Evolutionary conservation across 768 basidiomycete genomes (phyloP).

Genomic region (Crassisporium funariophilum): DNA sequence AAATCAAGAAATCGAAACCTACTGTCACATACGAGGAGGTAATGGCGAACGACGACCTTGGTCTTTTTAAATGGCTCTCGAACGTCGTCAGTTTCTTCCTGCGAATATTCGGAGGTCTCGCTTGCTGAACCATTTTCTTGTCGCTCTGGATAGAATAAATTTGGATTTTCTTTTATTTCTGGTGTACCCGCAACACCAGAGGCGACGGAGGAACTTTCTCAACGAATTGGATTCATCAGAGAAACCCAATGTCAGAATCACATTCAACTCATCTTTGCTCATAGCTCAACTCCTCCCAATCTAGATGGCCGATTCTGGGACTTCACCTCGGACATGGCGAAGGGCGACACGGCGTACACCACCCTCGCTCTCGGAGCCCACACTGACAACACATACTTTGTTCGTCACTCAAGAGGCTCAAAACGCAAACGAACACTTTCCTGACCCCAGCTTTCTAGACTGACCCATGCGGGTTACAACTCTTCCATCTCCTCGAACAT

Average conservation of each 20-base stretch:
- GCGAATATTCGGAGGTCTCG: no score
- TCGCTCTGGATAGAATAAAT: conserved; percentile 58
- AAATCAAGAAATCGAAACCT: conserved; percentile 75
- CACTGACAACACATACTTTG: conserved; percentile 68
- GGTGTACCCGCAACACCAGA: conserved; percentile 81
- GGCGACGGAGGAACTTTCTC: conserved; percentile 77
- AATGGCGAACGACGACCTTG: conserved; percentile 64
- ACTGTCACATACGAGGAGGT: conserved; percentile 71
- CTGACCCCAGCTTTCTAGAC: conserved; percentile 50
- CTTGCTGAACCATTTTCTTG: no score
- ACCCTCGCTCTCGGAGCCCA: conserved; percentile 86
- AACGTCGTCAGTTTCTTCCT: conserved; percentile 66
- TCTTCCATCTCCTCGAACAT: conserved; percentile 92
- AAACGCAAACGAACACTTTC: background rate
- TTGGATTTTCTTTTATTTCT: conserved; percentile 86
- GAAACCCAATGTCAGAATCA: conserved; percentile 62
- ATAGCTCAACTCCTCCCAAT: conserved; percentile 2
- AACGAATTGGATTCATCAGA: conserved; percentile 84
- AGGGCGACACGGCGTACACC: conserved; percentile 94
- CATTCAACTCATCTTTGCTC: background rate
- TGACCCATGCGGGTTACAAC: conserved; percentile 92
- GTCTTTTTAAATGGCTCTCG: conserved; percentile 78
- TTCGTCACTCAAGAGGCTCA: conserved; percentile 34
- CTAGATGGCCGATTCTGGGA: conserved; percentile 96
- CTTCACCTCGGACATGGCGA: conserved; percentile 88